phyloP scores from a whole-genome alignment of 345 rosid genomes.

The Pugionium cornutum region DNA sequence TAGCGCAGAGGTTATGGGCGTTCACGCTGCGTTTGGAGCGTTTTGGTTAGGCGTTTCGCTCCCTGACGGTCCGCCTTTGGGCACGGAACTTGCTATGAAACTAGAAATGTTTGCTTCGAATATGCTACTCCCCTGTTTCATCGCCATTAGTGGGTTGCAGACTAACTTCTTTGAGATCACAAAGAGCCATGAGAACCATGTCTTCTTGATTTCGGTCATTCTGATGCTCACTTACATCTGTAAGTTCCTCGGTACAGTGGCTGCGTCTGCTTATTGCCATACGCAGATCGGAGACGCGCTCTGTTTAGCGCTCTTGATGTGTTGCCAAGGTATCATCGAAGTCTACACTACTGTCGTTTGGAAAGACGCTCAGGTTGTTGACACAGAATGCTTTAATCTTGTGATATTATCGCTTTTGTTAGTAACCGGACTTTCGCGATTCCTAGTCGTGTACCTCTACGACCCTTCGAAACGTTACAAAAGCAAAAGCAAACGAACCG shows the following conservation, averaged over 20 bases:
- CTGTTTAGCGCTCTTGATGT: slow-evolving; percentile 42
- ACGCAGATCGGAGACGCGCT: slow-evolving; percentile 37
- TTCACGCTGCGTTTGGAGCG: slow-evolving; percentile 43
- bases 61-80: slow-evolving; percentile 44
- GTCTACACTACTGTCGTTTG: slow-evolving; percentile 32
- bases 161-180: slow-evolving; percentile 35
- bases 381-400: slow-evolving; percentile 34
- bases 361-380: slow-evolving; percentile 40
- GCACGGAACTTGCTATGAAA: slow-evolving; percentile 37
- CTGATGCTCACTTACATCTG: slow-evolving; percentile 34
- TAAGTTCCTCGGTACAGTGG: slow-evolving; percentile 40
- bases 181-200: slow-evolving; percentile 27
- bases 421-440: slow-evolving; percentile 42
- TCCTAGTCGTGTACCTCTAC: slow-evolving; percentile 49
- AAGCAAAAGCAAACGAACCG: slow-evolving; percentile 54
- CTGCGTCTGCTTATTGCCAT: slow-evolving; percentile 35
- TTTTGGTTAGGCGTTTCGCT: slow-evolving; percentile 42
- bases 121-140: slow-evolving; percentile 39
- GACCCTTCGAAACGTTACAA: slow-evolving; percentile 62
- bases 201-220: slow-evolving; percentile 11
- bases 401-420: slow-evolving; percentile 18
- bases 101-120: slow-evolving; percentile 39
- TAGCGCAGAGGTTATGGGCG: slow-evolving; percentile 28
- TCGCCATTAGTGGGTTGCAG: slow-evolving; percentile 40
- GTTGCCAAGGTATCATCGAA: slow-evolving; percentile 45